phyloP scores from a whole-genome alignment of 345 rosid species.

The Citrus mangshanensis region DNA sequence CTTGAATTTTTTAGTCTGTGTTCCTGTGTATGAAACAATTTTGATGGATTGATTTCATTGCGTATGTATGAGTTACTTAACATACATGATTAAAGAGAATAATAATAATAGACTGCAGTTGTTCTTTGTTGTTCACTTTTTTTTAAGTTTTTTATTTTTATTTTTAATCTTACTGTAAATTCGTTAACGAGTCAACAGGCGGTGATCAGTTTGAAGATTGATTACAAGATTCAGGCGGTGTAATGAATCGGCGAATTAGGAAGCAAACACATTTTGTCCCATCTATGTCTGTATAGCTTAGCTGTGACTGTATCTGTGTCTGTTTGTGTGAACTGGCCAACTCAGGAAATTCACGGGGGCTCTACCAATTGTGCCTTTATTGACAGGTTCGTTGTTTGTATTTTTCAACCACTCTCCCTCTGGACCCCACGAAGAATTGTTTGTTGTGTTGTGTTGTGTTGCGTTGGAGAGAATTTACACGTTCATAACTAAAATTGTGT shows the following conservation, averaged over 20 bases:
- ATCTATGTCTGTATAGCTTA: too few relatives aligned
- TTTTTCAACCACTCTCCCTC: neutral
- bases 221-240: neutral
- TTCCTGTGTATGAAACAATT: conserved; percentile 35
- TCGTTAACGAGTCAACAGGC: neutral
- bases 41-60: conserved; percentile 32
- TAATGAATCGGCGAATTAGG: neutral
- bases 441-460: neutral
- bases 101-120: conserved; percentile 23
- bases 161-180: neutral
- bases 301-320: too few relatives aligned
- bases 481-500: neutral
- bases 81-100: neutral
- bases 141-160: too few relatives aligned
- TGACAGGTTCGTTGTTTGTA: neutral
- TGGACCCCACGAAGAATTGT: neutral
- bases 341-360: conserved; percentile 9
- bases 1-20: conserved; percentile 5
- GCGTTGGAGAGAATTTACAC: neutral
- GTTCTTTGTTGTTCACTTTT: conserved; percentile 2
- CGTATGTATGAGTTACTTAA: conserved; percentile 16
- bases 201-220: conserved; percentile 2
- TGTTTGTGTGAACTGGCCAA: neutral
- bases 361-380: neutral
- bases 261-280: conserved; percentile 7